Base-by-base conservation (phyloP, 2,329 filamentous ascomycete species). In the Neofusicoccum sp. region DNA sequence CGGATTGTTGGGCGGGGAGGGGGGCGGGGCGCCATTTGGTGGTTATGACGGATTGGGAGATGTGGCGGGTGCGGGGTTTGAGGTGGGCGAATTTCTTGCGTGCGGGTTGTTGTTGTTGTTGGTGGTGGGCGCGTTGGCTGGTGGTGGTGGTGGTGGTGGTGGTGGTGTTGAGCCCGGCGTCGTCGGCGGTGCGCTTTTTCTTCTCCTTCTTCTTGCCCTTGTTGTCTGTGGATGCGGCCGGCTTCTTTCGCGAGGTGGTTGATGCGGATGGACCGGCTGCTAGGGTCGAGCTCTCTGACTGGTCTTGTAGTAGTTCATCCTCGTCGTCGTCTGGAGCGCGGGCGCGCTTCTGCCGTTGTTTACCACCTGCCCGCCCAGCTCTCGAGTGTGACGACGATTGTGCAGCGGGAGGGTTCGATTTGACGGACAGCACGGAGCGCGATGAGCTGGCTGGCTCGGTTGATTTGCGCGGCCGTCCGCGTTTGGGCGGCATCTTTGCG, bases 11-110 rank as follows among this genome's bases (percentile, higher is more conserved):
- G 4, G 47, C 48, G 6, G 47, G 40, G 8, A 45, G 24, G 4
- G 84, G 79, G 4, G 90, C 78, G 5, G 83, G 78, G 2, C 79
- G 76, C 88, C 88, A 78, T 61, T 71, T 69, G 44, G 74, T 58
- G 3, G 45, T 69, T 45, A 78, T 73, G 26, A 69, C 62, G 6
- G 72, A 69, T 53, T 74, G 73, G 3, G 75, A 64, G 63, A 78
- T 72, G 38, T 70, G 65, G 60, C 69, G 73, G 20, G 69, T 73
- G 58, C 65, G 70, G 14, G 70, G 63, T 62, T 72, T 73, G 14
- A 78, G 64, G 43, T 71, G 71, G 44, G 69, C 63, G 54, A 72
- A 74, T 24, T 60, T 54, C 40, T 34, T 45, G 40, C 14, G 54
- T 30, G 26, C 20, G 20, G 20, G 20, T 20, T 20, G 20, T 20